Evolutionary conservation across 306 rosid genomes (phyloP).

Genomic region (Prunus fruticosa): DNA sequence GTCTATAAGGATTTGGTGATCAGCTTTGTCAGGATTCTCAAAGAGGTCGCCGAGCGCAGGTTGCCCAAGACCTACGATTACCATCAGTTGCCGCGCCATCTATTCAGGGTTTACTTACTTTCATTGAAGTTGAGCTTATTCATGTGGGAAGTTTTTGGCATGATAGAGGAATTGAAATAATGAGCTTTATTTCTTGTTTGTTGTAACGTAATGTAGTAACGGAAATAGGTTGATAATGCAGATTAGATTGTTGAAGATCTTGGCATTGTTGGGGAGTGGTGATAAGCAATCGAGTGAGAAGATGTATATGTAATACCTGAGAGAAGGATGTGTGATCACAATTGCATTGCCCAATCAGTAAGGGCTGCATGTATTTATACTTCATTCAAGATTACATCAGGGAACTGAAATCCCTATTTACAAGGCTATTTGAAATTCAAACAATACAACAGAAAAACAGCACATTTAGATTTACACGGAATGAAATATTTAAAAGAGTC

Average conservation of each 20-base stretch:
- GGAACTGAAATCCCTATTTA: too few species aligned
- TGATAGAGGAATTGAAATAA: not conserved
- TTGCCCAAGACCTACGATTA: constrained; percentile 89
- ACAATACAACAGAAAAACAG: too few species aligned
- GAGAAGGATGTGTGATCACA: too few species aligned
- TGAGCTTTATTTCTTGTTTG: not conserved
- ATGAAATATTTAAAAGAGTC: too few species aligned
- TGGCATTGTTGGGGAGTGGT: constrained; percentile 77
- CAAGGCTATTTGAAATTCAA: too few species aligned
- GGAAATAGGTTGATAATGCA: constrained; percentile 34
- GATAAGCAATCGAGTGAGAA: constrained; percentile 86
- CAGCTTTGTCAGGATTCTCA: constrained; percentile 84
- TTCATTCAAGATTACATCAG: too few species aligned
- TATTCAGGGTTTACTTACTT: constrained; percentile 54
- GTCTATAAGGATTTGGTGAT: constrained; percentile 82
- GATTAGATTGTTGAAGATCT: constrained; percentile 84
- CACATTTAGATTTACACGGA: too few species aligned
- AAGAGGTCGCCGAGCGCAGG: constrained; percentile 81
- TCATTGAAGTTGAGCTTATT: not conserved
- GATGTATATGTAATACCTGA: too few species aligned
- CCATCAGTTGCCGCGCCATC: constrained; percentile 96
- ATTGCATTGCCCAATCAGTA: too few species aligned
- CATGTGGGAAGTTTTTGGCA: not conserved
- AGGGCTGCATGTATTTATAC: too few species aligned
- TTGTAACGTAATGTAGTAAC: not conserved